Evolutionary conservation across 1,284 basidiomycete genomes (phyloP), one percentile per base, ranked within the genome.

Genomic region (Paramarasmius palmivorus): DNA sequence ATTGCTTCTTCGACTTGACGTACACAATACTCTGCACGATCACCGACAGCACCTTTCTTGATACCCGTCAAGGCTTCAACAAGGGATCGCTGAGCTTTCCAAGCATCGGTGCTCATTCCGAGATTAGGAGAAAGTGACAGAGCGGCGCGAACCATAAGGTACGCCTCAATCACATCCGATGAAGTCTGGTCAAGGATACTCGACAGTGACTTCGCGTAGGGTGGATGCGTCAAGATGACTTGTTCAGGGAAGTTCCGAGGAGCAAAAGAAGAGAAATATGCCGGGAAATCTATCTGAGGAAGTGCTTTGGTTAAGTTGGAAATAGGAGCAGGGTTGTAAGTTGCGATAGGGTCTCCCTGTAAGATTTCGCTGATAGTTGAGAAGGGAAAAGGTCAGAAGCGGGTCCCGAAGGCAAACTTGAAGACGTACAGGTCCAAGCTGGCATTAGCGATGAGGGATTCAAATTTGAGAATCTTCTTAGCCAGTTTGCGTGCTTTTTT

Each of bases 201-300:
- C 14, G 85, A 82, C 6, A 98, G 77, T 7, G 84, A 79, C 20
- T 73, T 69, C 10, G 90, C 76, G 71, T 93, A 98, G 0, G 83
- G 77, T n/a, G 93, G 92, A 63, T 92, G 86, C 2, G 90, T 91
- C 58, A 97, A 76, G 58, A 98, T 88, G 57, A 97, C 84, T 35
- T 75, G 75, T 19, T 79, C 74, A 0, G 95, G 95, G 74, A 84
- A 93, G 52, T 74, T 73, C 37, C 92, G 84, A 14, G 92, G 88
- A 0, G 90, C 83, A 64, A 95, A 93, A 0, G 90, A 77, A 1
- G 93, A 83, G 57, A 98, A 87, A 71, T 97, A 98, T 26, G 83
- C 77, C 0, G 82, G 76, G 72, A 97, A 93, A 63, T 92, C 78
- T 61, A 98, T 81, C 64, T 93, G 84, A 1, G 88, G 81, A 15